phyloP scores from a whole-genome alignment of 164 flowering plant species.

The Platanus orientalis region DNA sequence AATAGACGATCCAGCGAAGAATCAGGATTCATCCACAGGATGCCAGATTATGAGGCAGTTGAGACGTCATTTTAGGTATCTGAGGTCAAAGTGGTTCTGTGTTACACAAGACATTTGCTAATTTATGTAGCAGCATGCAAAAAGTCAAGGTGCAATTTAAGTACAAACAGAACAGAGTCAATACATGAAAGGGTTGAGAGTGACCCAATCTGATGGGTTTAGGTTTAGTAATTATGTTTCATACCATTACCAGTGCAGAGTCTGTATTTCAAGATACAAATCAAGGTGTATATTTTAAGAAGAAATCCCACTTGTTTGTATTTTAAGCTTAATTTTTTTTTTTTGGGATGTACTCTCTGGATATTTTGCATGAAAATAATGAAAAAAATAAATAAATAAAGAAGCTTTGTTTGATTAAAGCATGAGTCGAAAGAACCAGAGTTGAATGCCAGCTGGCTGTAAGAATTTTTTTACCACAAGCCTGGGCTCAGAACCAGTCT shows the following conservation, averaged over 20 bases:
- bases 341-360: neutral
- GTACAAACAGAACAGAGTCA: neutral
- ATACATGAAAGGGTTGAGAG: neutral
- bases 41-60: constrained; percentile 66
- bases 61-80: constrained; percentile 50
- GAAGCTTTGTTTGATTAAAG: too few relatives aligned
- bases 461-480: too few relatives aligned
- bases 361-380: neutral
- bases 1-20: constrained; percentile 82
- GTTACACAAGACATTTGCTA: constrained; percentile 3
- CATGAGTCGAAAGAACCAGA: too few relatives aligned
- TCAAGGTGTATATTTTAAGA: neutral
- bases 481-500: too few relatives aligned
- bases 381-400: too few relatives aligned
- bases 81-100: neutral
- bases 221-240: too few relatives aligned
- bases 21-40: constrained; percentile 56
- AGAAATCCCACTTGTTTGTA: neutral
- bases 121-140: constrained; percentile 4
- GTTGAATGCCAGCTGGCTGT: too few relatives aligned
- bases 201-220: neutral
- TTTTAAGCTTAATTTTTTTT: neutral
- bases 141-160: neutral
- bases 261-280: neutral
- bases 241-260: neutral